A percentile compares a stretch with the other conserved stretches of the same genome.
Conservation (phyloP, 116 monocot species). For the Iris pallida region DNA sequence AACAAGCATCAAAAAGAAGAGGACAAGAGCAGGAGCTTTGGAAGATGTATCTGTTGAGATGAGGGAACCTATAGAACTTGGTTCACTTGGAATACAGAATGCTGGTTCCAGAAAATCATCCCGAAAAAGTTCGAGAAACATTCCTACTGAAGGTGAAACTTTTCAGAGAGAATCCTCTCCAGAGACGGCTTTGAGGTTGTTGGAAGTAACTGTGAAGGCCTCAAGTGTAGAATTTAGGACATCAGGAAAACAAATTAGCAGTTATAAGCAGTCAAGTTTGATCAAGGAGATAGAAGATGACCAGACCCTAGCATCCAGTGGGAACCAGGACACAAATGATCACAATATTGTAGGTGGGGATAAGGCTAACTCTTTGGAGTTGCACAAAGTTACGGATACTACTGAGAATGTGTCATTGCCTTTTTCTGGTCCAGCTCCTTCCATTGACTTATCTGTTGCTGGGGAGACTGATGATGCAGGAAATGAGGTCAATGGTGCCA, state of each 20-base stretch:
- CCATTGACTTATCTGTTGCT: too few species aligned
- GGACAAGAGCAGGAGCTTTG: background rate
- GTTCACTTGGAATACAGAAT: too few species aligned
- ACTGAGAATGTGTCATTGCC: too few species aligned
- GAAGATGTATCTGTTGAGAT: background rate
- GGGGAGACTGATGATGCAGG: too few species aligned
- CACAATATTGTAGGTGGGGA: too few species aligned
- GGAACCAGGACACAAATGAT: too few species aligned
- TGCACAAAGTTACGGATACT: background rate
- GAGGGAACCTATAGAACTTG: background rate
- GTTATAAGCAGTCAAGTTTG: background rate
- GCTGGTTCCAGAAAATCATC: background rate
- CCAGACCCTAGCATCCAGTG: background rate
- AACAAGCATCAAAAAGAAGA: background rate
- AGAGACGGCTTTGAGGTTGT: background rate
- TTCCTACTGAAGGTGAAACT: background rate
- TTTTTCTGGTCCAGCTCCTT: too few species aligned
- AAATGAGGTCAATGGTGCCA: background rate
- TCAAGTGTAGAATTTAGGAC: background rate
- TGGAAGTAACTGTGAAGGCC: background rate
- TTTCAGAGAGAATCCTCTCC: background rate
- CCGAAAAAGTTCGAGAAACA: background rate
- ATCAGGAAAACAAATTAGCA: background rate
- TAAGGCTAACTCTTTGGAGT: too few species aligned
- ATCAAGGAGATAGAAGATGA: background rate